Base-by-base conservation (phyloP, 176 grass and related monocot species). In the Zoysia japonica region DNA sequence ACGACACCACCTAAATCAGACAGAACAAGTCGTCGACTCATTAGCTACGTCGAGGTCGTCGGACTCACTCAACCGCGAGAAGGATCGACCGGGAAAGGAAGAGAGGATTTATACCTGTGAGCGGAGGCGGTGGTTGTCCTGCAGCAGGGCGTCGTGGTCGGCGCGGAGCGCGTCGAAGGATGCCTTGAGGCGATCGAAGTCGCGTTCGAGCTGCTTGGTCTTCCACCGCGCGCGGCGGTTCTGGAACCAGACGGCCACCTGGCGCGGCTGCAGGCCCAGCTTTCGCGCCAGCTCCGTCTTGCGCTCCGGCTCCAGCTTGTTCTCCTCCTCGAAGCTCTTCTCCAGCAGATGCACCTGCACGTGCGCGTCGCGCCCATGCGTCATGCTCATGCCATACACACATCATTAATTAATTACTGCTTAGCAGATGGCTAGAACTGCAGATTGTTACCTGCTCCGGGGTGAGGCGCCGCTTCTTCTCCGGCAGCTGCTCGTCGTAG, bases 211-310 rank as follows among this genome's bases (percentile, higher is more conserved):
- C 81, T 92, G 90, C 86, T 99, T 99, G 35, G 90, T 99, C 90
- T 99, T 99, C 96, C 96, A 99, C 15, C 96, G 81, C 60, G 96
- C 96, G 55, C 96, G 96, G 44, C 96, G 96, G 88, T 99, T 99
- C 86, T 99, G 96, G 72, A 95, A 99, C 96, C 96, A 99, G 12
- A 99, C 96, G 10, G 96, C 96, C 62, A 99, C 96, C 84, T 99
- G 96, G 44, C 96, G 84, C 0, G 92, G 96, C 82, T 99, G 96
- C 67, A 99, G 82, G 2, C 96, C 96, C 0, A 99, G 86, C 84
- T 93, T 99, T 67, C 76, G 83, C 7, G 96, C 92, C 48, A 99
- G 90, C 86, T 99, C 92, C 82, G 90, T 96, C 82, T 99, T 99
- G 86, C 96, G 75, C 76, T 99, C 96, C 15, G 96, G 96, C 84